Base-by-base conservation (phyloP, 2,329 filamentous ascomycete species). In the Bipolaris victoriae region DNA sequence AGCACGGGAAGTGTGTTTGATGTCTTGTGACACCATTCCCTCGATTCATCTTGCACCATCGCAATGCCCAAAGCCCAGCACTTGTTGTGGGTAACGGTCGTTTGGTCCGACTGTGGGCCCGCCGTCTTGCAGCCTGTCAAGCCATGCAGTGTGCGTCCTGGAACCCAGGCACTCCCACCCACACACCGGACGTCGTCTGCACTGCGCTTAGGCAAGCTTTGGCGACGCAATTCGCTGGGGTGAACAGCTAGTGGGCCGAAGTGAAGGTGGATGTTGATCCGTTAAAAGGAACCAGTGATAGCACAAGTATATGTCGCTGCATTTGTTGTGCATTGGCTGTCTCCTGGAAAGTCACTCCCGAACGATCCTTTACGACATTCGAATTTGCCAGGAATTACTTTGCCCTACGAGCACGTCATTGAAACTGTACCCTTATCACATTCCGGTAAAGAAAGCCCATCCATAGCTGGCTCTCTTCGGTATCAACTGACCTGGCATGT, bases 141-240 rank as follows among this genome's bases (percentile, higher is more conserved):
- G 65, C 63, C 58, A 70, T 61, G 31, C 52, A 62, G 57, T 62
- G 62, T 67, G 63, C 62, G 52, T 61, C 53, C 61, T 71, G 66
- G 66, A 70, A 67, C 66, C 58, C 51, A 58, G 57, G 58, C 58
- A 55, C 54, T 52, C 54, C 59, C 60, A 60, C 61, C 63, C 64
- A 62, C 65, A 71, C 66, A 74, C 72, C 68, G 69, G 65, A 72
- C 55, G 55, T 57, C 43, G 47, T 65, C 62, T 71, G 68, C 67
- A 68, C 49, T 53, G 59, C 64, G 67, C 67, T 75, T 66, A 62
- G 66, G 58, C 70, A 67, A 70, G 65, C 60, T 71, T 70, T 70
- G 67, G 64, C 63, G 53, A 70, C 65, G 62, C 61, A 62, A 60
- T 36, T 58, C 62, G 65, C 64, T 62, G 65, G 24, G 62, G 55